Evolutionary conservation across 371 early-diverging fungal species (phyloP).

Genomic region (Rhizopus arrhizus): DNA sequence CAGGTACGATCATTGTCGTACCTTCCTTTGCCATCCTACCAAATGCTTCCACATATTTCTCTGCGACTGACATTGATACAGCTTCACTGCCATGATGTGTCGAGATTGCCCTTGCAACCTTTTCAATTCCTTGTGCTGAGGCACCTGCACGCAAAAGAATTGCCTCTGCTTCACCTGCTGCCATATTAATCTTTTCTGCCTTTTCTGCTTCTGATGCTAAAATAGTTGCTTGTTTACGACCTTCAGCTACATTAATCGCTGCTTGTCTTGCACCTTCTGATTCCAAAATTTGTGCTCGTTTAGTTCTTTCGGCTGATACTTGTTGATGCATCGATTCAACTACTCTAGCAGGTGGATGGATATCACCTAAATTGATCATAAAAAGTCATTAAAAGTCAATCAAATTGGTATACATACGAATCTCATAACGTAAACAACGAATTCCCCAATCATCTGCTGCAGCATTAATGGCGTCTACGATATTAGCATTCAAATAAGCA

Average conservation of each 20-base stretch:
- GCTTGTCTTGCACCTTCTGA: constrained; percentile 94
- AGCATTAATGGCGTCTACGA: constrained; percentile 93
- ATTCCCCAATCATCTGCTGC: constrained; percentile 97
- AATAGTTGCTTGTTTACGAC: constrained; percentile 89
- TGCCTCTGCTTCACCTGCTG: constrained; percentile 87
- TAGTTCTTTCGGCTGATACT: constrained; percentile 94
- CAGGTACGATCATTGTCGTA: constrained; percentile 92
- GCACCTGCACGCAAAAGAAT: constrained; percentile 87
- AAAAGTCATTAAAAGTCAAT: background rate
- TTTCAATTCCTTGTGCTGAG: constrained; percentile 79
- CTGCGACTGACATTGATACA: constrained; percentile 92
- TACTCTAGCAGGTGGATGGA: constrained; percentile 95
- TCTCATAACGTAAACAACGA: constrained; percentile 90
- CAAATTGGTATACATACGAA: constrained; percentile 50
- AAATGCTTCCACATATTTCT: constrained; percentile 96
- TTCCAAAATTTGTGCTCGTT: constrained; percentile 96
- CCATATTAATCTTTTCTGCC: constrained; percentile 88
- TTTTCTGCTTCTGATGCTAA: constrained; percentile 93
- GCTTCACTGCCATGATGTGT: constrained; percentile 78
- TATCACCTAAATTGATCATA: constrained; percentile 66
- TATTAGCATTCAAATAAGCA: constrained; percentile 87
- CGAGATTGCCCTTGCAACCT: constrained; percentile 79
- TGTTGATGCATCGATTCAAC: constrained; percentile 97
- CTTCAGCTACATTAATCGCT: constrained; percentile 97
- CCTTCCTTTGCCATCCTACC: constrained; percentile 90